Evolutionary conservation across 2,329 filamentous ascomycete species (phyloP).

Genomic region (Aureobasidium lini): DNA sequence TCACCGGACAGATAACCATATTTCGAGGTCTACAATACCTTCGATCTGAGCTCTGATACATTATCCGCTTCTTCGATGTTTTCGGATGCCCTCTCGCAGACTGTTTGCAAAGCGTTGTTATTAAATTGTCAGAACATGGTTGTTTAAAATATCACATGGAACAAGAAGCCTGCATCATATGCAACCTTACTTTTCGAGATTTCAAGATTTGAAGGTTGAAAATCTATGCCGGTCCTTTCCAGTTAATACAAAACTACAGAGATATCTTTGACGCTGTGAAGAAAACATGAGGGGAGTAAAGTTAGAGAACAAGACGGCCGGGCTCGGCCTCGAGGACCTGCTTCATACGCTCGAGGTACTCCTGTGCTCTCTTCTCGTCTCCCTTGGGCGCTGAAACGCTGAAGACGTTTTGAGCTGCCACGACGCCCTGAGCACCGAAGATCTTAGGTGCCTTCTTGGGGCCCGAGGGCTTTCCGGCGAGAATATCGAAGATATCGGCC

Average conservation of each 20-base stretch:
- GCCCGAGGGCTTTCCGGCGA: constrained; percentile 42
- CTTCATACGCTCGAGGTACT: constrained; percentile 85
- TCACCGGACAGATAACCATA: no score
- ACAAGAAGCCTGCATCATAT: no score
- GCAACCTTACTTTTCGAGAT: no score
- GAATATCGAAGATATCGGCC: constrained; percentile 75
- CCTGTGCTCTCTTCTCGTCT: constrained; percentile 72
- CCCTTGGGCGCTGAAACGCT: constrained; percentile 69
- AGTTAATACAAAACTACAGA: constrained; percentile 11
- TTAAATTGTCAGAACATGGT: no score
- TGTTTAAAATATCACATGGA: no score
- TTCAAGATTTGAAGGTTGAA: background rate
- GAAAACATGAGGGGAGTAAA: background rate
- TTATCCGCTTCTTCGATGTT: no score
- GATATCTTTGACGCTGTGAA: constrained; percentile 12
- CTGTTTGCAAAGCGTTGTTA: no score
- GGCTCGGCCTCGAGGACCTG: constrained; percentile 72
- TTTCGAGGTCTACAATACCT: no score
- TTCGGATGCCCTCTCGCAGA: no score
- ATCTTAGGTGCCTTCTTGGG: constrained; percentile 25
- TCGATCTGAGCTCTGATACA: no score
- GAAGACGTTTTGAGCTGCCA: constrained; percentile 63
- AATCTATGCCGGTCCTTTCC: constrained; percentile 6
- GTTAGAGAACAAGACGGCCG: constrained; percentile 57
- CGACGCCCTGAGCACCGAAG: constrained; percentile 25